Conservation (phyloP, 768 basidiomycete species). For the Lactarius vividus region DNA sequence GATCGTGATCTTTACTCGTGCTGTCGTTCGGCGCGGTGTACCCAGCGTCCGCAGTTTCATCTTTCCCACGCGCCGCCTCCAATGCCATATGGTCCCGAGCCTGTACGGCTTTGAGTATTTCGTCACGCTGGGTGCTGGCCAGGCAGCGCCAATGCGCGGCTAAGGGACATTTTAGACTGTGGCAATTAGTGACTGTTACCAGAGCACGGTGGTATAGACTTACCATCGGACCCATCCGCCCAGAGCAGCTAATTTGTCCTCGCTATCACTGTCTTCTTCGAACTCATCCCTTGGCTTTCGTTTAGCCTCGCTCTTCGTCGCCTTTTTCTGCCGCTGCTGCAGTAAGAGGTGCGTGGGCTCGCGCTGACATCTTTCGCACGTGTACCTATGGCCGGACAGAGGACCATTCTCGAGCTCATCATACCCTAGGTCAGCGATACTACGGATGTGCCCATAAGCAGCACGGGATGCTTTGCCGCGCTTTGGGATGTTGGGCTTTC, state of each 20-base stretch:
- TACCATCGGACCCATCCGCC: constrained; percentile 90
- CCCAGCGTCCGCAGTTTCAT: neutral
- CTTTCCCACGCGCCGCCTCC: constrained; percentile 32
- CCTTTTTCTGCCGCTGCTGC: constrained; percentile 34
- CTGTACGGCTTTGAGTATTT: constrained; percentile 65
- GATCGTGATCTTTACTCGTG: constrained; percentile 1
- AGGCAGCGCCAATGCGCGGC: constrained; percentile 77
- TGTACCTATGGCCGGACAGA: constrained; percentile 56
- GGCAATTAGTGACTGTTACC: constrained; percentile 22
- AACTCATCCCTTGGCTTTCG: constrained; percentile 48
- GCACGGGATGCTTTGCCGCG: constrained; percentile 42
- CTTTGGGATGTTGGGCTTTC: constrained; percentile 32
- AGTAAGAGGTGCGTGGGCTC: constrained; percentile 57
- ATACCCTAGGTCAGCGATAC: constrained; percentile 40
- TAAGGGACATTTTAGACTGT: constrained; percentile 74
- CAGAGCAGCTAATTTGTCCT: constrained; percentile 46
- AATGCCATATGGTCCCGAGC: constrained; percentile 47
- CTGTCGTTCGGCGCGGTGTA: neutral
- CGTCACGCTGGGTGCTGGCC: constrained; percentile 59
- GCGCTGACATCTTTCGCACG: constrained; percentile 72
- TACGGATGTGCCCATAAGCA: constrained; percentile 49
- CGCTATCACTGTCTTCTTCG: constrained; percentile 55
- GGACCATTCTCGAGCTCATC: constrained; percentile 55
- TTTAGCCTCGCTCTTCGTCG: constrained; percentile 39
- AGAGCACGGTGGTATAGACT: constrained; percentile 28